phyloP scores from a whole-genome alignment of 805 yeast genomes.

The Ogataea degrootiae region DNA sequence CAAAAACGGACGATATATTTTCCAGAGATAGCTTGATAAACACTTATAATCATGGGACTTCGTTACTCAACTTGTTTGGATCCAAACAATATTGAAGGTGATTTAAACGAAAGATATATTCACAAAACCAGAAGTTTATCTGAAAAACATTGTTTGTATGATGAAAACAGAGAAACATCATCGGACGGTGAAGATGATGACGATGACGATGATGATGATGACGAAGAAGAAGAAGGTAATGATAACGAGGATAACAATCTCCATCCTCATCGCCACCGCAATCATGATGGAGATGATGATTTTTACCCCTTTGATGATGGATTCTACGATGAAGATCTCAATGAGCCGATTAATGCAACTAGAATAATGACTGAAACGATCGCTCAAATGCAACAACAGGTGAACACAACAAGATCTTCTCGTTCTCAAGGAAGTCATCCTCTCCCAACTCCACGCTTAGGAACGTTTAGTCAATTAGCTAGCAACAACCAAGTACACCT shows the following conservation, averaged over 20 bases:
- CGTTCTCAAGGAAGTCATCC: too few species aligned
- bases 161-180: constrained; percentile 4
- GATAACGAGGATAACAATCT: background rate
- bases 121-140: constrained; percentile 8
- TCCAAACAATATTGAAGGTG: constrained; percentile 21
- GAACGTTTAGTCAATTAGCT: too few species aligned
- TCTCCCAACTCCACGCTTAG: too few species aligned
- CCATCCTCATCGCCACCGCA: background rate
- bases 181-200: constrained; percentile 5
- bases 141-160: constrained; percentile 10
- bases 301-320: background rate
- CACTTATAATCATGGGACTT: constrained; percentile 37
- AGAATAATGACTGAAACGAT: too few species aligned
- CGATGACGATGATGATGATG: constrained; percentile 3
- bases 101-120: constrained; percentile 6
- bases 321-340: too few species aligned
- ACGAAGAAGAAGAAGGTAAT: background rate
- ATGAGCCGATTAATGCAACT: too few species aligned
- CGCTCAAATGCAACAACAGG: too few species aligned
- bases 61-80: constrained; percentile 39
- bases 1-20: too few species aligned
- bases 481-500: too few species aligned
- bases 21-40: too few species aligned
- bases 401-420: too few species aligned
- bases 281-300: background rate